Evolutionary conservation across 2,329 filamentous ascomycete genomes (phyloP).

Genomic region (Pyrenophora teres): DNA sequence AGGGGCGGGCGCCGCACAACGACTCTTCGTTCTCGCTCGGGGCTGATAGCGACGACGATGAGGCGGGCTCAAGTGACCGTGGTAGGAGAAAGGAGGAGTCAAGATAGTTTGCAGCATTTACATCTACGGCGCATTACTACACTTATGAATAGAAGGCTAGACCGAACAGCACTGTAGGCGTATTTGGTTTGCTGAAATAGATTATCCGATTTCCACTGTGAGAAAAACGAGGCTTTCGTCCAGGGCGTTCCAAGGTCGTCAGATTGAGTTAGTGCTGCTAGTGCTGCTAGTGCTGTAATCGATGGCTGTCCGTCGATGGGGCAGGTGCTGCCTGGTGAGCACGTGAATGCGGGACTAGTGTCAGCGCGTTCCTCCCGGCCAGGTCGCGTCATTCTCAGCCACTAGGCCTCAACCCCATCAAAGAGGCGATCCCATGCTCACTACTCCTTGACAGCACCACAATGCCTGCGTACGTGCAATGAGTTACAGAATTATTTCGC

Average conservation of each 20-base stretch:
- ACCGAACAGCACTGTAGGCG: constrained; percentile 1
- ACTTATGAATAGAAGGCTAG: too few species aligned
- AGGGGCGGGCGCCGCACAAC: constrained; percentile 39
- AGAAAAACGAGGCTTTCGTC: too few species aligned
- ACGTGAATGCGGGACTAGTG: constrained; percentile 24
- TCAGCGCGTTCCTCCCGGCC: constrained; percentile 28
- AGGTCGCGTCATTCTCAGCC: constrained; percentile 41
- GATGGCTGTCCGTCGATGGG: not conserved
- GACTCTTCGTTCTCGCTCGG: constrained; percentile 55
- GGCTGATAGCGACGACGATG: constrained; percentile 48
- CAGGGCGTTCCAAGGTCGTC: not conserved
- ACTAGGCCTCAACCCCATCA: constrained; percentile 31
- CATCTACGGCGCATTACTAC: too few species aligned
- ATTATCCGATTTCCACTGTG: too few species aligned
- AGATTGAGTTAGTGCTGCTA: constrained; percentile 6
- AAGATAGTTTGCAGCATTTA: too few species aligned
- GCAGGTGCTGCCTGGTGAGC: constrained; percentile 7
- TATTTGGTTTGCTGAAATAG: not conserved
- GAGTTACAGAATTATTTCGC: not conserved
- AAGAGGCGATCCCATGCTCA: constrained; percentile 32
- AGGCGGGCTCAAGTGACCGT: constrained; percentile 40
- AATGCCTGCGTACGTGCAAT: constrained; percentile 44
- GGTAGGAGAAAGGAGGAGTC: constrained; percentile 39
- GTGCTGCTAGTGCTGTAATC: constrained; percentile 13
- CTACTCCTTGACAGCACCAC: constrained; percentile 23